Conservation (phyloP, 2,329 filamentous ascomycete species). For the Colletotrichum coccodes region DNA sequence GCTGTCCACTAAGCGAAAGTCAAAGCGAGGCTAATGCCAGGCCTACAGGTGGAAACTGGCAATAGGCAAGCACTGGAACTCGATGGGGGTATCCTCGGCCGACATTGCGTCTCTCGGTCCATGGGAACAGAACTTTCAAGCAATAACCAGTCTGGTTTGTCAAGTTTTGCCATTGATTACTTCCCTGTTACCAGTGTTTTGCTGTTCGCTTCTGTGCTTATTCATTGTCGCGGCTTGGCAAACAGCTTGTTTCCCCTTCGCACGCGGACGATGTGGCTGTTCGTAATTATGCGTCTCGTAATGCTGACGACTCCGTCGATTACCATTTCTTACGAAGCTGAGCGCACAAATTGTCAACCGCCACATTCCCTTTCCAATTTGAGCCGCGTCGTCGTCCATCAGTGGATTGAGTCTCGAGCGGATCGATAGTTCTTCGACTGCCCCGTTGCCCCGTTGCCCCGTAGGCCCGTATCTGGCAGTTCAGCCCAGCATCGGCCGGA, state of each 20-base stretch:
- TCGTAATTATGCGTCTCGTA: not conserved
- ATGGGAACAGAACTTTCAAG: too few species aligned
- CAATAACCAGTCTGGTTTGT: too few species aligned
- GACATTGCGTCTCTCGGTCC: not conserved
- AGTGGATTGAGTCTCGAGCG: not conserved
- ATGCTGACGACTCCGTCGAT: not conserved
- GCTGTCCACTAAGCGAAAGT: not conserved
- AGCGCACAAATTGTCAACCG: too few species aligned
- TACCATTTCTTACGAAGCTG: not conserved
- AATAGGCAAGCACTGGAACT: not conserved
- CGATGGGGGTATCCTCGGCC: not conserved
- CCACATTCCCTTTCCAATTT: not conserved
- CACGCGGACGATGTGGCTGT: not conserved
- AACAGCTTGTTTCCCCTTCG: not conserved
- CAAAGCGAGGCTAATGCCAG: not conserved
- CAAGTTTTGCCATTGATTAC: not conserved
- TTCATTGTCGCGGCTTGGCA: not conserved
- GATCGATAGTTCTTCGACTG: not conserved
- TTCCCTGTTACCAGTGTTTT: not conserved
- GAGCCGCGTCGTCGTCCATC: not conserved
- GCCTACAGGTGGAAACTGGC: not conserved
- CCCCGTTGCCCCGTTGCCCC: conserved; percentile 17
- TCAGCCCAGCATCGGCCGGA: not conserved
- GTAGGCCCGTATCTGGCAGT: too few species aligned
- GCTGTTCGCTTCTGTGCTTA: not conserved